Evolutionary conservation across 106 monocot genomes (phyloP).

Genomic region (Dactylorhiza incarnata): DNA sequence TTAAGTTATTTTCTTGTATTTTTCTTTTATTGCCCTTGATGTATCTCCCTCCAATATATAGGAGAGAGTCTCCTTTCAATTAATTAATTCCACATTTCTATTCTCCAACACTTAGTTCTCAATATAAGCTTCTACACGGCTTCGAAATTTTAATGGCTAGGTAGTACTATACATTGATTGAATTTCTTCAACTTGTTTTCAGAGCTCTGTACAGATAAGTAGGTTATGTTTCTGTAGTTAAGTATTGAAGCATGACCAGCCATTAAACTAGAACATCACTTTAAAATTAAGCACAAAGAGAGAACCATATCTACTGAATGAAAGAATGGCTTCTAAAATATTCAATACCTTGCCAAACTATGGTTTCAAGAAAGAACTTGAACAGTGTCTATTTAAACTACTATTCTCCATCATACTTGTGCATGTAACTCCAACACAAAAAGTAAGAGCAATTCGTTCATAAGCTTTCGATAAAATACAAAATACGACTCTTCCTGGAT

Average conservation of each 20-base stretch:
- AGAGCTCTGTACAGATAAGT: not conserved
- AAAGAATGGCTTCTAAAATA: not conserved
- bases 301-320: not conserved
- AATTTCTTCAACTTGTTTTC: too few species aligned
- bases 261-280: not conserved
- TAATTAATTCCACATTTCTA: too few species aligned
- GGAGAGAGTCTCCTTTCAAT: too few species aligned
- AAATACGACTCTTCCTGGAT: not conserved
- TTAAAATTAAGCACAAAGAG: not conserved
- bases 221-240: not conserved
- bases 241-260: not conserved
- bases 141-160: too few species aligned
- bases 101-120: too few species aligned
- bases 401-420: not conserved
- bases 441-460: not conserved
- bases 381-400: not conserved
- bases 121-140: too few species aligned
- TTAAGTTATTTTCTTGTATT: too few species aligned
- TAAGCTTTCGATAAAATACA: not conserved
- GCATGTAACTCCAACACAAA: not conserved
- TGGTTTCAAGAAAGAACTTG: not conserved
- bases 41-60: too few species aligned
- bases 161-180: too few species aligned
- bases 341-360: not conserved
- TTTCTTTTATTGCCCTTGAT: too few species aligned